These are phyloP conservation scores for Cladosporium sp. DNA, from an alignment of 2,329 filamentous ascomycete genomes.

Conservation along the genomic window DNA sequence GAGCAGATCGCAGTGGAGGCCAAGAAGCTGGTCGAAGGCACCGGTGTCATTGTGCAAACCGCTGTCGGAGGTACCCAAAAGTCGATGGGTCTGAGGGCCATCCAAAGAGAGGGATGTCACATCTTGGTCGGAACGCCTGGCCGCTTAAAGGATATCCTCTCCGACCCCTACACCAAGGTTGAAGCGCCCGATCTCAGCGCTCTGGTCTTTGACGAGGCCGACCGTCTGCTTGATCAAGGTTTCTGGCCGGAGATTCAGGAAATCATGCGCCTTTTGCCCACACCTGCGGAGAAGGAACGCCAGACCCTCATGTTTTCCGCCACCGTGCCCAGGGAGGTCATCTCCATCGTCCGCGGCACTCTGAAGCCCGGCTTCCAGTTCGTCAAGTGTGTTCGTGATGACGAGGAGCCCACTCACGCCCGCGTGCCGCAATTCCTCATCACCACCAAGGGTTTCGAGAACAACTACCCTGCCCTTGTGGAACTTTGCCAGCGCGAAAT, in stretches of 20 bases:
- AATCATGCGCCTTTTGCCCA: constrained; percentile 54
- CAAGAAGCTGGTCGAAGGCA: constrained; percentile 58
- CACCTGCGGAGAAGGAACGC: constrained; percentile 57
- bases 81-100: constrained; percentile 58
- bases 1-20: constrained; percentile 69
- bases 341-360: constrained; percentile 69
- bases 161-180: constrained; percentile 59
- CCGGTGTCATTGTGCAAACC: constrained; percentile 63
- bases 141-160: constrained; percentile 74
- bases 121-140: constrained; percentile 88
- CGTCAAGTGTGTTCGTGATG: constrained; percentile 76
- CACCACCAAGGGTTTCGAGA: constrained; percentile 62
- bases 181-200: constrained; percentile 56
- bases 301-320: constrained; percentile 96
- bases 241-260: constrained; percentile 46
- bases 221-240: constrained; percentile 61
- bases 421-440: constrained; percentile 76
- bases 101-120: constrained; percentile 74
- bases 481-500: constrained; percentile 66
- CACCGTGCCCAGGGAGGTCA: constrained; percentile 80
- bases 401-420: constrained; percentile 81
- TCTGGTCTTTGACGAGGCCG: constrained; percentile 61
- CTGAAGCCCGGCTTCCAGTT: constrained; percentile 83
- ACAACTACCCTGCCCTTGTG: constrained; percentile 69
- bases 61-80: constrained; percentile 94